Evolutionary conservation across 2,329 filamentous ascomycete genomes (phyloP), one percentile per base, ranked within the genome.

Genomic region (Cryphonectria naterciae): DNA sequence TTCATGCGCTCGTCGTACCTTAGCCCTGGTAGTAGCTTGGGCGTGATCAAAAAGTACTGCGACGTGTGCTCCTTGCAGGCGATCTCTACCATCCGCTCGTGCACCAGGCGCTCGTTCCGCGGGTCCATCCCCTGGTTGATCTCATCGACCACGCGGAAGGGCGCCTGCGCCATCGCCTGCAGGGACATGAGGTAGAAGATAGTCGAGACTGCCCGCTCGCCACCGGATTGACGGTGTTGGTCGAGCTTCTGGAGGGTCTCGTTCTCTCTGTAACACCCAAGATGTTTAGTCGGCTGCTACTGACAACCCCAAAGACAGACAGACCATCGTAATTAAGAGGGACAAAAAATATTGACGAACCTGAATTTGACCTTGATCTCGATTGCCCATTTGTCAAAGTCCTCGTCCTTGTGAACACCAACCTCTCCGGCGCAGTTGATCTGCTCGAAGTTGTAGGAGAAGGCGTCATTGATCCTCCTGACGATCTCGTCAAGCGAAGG

Each of bases 41-140:
- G 96, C 60, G 96, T 99, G 83, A 99, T 97, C 74, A 99, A 89
- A 84, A 99, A 99, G 83, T 99, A 99, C 83, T 92, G 90, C 75
- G 85, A 88, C n/a, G 89, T 90, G 79, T 92, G 89, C 80, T 94
- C 91, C 75, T 89, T 88, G 80, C 96, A 98, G 60, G 96, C 96
- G 78, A 99, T 98, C 78, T 98, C 94, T 11, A 99, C 96, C 92
- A 99, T 97, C 74, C 96, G 93, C 79, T 95, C 94, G 82, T 99
- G 96, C 22, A 99, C 95, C 89, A 98, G 97, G 76, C 96, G 93
- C 82, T 99, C 96, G 81, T 99, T 99, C 77, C 96, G 91, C 60
- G 95, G 96, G 80, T 99, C 96, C 96, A 99, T 99, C 75, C 96
- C 96, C 83, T 99, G 96, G 79, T 99, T 99, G 86, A 99, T 99